Evolutionary conservation across 768 basidiomycete genomes (phyloP).

Genomic region (Termitomyces bulborhizus): DNA sequence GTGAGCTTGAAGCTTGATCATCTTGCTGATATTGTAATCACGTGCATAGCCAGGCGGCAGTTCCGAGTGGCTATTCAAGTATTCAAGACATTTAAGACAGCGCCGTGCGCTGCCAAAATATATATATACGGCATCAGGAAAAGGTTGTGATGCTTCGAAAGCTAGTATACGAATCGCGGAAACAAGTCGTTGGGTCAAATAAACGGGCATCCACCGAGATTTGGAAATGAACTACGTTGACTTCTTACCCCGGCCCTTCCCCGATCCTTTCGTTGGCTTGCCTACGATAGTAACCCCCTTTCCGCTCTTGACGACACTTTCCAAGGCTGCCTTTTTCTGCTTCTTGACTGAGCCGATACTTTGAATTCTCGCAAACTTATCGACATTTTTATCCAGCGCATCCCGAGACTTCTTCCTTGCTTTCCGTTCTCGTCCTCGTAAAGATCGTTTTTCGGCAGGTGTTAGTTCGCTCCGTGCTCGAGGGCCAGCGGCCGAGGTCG

Average conservation of each 20-base stretch:
- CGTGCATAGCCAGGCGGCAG: neutral
- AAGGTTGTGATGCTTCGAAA: too few relatives aligned
- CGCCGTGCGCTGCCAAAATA: too few relatives aligned
- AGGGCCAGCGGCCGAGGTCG: conserved; percentile 43
- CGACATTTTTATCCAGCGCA: conserved; percentile 54
- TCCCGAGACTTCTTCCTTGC: conserved; percentile 62
- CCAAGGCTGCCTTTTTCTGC: conserved; percentile 80
- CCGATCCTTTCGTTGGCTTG: conserved; percentile 43
- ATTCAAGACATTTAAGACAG: too few relatives aligned
- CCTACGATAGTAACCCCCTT: conserved; percentile 87
- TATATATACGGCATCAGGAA: too few relatives aligned
- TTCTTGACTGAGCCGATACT: conserved; percentile 56
- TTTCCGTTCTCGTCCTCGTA: conserved; percentile 66
- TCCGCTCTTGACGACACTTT: conserved; percentile 77
- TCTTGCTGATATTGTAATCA: neutral
- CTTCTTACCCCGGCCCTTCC: conserved; percentile 19
- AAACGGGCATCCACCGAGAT: neutral
- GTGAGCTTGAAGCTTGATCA: conserved; percentile 4
- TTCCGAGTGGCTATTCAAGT: too few relatives aligned
- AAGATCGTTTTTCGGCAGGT: conserved; percentile 72
- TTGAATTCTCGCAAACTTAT: conserved; percentile 54
- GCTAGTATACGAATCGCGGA: neutral
- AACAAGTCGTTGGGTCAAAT: neutral
- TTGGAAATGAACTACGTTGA: neutral
- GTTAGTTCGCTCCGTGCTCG: conserved; percentile 77